Conservation (phyloP, 331 rosid species). For the Malus hybrid region DNA sequence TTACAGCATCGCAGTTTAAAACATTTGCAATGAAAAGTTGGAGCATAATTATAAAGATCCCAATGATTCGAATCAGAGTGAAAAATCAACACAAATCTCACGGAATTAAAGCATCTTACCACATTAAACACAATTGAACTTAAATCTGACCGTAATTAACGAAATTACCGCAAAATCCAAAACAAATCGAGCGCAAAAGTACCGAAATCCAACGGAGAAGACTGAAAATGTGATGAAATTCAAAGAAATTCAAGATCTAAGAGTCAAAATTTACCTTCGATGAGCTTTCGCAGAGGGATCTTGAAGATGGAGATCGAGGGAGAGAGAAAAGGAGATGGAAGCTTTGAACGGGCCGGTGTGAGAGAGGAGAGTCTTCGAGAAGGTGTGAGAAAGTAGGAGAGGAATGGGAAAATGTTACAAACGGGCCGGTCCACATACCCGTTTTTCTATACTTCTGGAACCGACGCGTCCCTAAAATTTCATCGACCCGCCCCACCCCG, state of each 20-base stretch:
- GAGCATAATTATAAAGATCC: constrained; percentile 25
- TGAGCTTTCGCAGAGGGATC: constrained; percentile 39
- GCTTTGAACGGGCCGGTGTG: constrained; percentile 13
- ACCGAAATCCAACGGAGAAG: not conserved
- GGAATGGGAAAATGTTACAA: no score
- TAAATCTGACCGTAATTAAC: not conserved
- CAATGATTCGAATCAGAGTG: constrained; percentile 23
- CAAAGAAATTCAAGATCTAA: constrained; percentile 14
- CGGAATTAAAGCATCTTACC: not conserved
- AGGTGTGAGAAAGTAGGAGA: no score
- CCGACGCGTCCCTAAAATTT: no score
- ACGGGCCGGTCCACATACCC: no score
- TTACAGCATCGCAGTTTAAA: not conserved
- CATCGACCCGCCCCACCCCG: no score
- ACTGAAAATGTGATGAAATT: constrained; percentile 2
- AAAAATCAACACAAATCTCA: not conserved
- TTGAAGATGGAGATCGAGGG: not conserved
- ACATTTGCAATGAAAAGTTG: not conserved
- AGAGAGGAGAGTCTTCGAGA: no score
- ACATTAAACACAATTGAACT: not conserved
- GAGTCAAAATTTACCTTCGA: constrained; percentile 32
- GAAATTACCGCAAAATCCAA: not conserved
- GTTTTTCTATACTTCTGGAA: no score
- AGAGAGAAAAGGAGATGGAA: not conserved
- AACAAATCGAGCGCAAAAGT: not conserved